Base-by-base conservation (phyloP, 495 filamentous ascomycete species). In the Xylaria scruposa region DNA sequence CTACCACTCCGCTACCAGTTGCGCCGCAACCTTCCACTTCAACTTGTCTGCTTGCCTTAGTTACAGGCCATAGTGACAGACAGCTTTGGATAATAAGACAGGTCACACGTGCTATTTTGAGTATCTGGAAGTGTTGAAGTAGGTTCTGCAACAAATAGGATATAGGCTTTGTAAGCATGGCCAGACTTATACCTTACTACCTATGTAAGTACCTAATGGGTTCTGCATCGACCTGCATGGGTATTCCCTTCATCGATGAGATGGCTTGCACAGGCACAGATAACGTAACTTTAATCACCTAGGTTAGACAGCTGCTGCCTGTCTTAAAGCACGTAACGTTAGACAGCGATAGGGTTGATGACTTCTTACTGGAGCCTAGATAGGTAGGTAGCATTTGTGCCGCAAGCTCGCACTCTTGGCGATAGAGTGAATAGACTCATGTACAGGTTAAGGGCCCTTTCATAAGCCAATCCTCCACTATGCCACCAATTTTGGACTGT, bases 1-100 rank as follows among this genome's bases (percentile, higher is more conserved):
- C 67, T 69, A 31, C 53, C 54, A 31, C 66, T 68, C 36, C 66
- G 26, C 66, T 68, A 44, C 26, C 40, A 40, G 67, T 69, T 69
- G 67, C 67, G 67, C 67, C 67, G 67, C 67, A 69, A 69, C 67
- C 46, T 63, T 63, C 12, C 9, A 17, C n/a, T 29, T 10, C 38
- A n/a, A 40, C 21, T 53, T 26, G 29, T 31, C 26, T 17, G 29
- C 10, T 21, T 9, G 31, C 33, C n/a, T 2, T 10, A 9, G 56
- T 59, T n/a, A 12, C 51, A 15, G 26, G 51, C 24, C 51, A 40
- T 19, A 3, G 29, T 56, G 47, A 21, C 19, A 21, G 1, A 3
- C 19, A 8, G 47, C 4, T 21, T 49, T 49, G n/a, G 10, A 51
- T 51, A 0, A 24, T 21, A 3, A 21, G 47, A 24, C 8, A 51